A percentile compares a stretch with the other conserved stretches of the same genome.
phyloP scores from a whole-genome alignment of 1,284 basidiomycete species.

The Thecaphora frezii region DNA sequence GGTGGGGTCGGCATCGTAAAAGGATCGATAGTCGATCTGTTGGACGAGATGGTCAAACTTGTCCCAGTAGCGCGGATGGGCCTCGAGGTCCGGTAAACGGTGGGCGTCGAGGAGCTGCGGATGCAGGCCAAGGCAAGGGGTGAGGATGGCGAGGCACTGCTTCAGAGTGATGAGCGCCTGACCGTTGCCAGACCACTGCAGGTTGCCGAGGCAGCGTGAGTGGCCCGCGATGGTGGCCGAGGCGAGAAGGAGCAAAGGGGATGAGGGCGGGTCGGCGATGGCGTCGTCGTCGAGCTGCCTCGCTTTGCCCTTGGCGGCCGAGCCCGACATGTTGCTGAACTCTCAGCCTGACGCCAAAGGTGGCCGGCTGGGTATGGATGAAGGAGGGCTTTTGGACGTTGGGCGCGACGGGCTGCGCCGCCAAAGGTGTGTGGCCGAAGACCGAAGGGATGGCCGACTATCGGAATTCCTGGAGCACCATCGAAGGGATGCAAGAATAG shows the following conservation, averaged over 20 bases:
- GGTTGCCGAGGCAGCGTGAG: conserved; percentile 8
- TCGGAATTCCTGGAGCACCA: no score
- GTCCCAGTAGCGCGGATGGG: conserved; percentile 20
- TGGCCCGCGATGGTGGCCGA: not conserved
- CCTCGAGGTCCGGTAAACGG: conserved; percentile 20
- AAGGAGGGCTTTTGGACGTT: no score
- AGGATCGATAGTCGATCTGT: conserved; percentile 27
- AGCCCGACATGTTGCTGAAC: no score
- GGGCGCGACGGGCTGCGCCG: no score
- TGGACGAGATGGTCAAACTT: conserved; percentile 25
- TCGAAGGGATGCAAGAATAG: no score
- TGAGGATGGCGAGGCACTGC: conserved; percentile 18
- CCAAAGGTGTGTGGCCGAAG: no score
- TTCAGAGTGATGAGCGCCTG: conserved; percentile 26
- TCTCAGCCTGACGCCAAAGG: no score
- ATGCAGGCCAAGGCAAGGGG: conserved; percentile 15
- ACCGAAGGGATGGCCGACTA: no score
- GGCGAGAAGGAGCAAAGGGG: conserved; percentile 14
- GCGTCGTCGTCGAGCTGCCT: not conserved
- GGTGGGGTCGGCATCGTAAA: conserved; percentile 13
- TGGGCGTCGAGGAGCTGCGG: conserved; percentile 9
- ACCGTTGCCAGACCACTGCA: conserved; percentile 25
- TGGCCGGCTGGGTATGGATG: no score
- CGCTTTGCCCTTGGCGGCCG: not conserved
- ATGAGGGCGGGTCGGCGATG: conserved; percentile 8